phyloP scores from a whole-genome alignment of 1,284 basidiomycete species.

The Macrocystidia cucumis region DNA sequence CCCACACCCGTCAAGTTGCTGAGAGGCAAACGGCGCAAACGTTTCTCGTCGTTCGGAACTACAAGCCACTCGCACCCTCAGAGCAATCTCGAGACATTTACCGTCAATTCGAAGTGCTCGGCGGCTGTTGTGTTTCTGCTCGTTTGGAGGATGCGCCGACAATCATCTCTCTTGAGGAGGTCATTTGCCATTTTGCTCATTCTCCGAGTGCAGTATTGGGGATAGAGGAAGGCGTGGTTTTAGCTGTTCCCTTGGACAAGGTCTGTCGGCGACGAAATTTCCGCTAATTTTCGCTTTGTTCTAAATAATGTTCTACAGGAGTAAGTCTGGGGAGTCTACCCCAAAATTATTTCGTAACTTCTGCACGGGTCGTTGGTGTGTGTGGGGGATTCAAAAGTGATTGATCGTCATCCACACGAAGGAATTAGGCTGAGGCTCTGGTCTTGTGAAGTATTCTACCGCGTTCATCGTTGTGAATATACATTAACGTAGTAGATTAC shows the following conservation, averaged over 20 bases:
- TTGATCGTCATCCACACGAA: not conserved
- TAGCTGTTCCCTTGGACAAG: not conserved
- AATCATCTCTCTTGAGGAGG: not conserved
- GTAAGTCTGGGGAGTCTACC: not conserved
- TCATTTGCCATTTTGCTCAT: not conserved
- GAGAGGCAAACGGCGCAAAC: not conserved
- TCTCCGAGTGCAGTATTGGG: not conserved
- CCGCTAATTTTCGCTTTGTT: not conserved
- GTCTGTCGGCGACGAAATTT: not conserved
- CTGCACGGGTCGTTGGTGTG: not conserved
- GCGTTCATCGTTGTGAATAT: too few relatives aligned
- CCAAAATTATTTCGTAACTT: not conserved
- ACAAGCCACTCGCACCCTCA: not conserved
- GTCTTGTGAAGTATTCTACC: not conserved
- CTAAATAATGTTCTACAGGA: not conserved
- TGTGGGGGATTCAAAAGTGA: not conserved
- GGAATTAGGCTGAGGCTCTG: not conserved
- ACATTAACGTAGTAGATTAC: too few relatives aligned
- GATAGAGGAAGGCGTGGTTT: not conserved
- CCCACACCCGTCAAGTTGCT: not conserved
- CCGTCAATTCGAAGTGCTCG: not conserved
- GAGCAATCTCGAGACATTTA: not conserved
- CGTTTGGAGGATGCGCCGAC: not conserved
- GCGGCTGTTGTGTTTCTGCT: not conserved
- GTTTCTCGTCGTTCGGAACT: not conserved